Conservation (phyloP, 2,329 filamentous ascomycete genomes). For the Apiospora pterosperma region DNA sequence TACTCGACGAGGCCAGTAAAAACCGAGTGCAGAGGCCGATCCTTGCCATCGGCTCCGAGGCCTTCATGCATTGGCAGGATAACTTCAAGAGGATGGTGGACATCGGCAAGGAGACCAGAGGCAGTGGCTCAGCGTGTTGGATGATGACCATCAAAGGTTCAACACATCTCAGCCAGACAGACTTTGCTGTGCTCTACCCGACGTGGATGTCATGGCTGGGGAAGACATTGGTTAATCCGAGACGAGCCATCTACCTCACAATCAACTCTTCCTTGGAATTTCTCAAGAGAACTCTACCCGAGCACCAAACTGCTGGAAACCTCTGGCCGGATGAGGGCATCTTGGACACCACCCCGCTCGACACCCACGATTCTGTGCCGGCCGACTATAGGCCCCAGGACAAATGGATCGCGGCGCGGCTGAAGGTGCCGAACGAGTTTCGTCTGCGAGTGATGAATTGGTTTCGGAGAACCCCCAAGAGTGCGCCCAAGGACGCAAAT, state of each 20-base stretch:
- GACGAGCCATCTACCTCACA: constrained; percentile 60
- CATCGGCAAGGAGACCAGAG: constrained; percentile 53
- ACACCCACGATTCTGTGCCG: constrained; percentile 37
- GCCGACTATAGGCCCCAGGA: constrained; percentile 51
- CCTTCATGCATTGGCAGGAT: constrained; percentile 66
- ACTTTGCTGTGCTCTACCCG: constrained; percentile 64
- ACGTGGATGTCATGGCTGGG: constrained; percentile 54
- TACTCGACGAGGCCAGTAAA: constrained; percentile 37
- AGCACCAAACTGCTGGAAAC: constrained; percentile 43
- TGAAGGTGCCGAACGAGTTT: constrained; percentile 58
- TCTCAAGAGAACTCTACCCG: constrained; percentile 48
- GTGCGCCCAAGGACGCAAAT: constrained; percentile 32
- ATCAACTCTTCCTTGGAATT: constrained; percentile 62
- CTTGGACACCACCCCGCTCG: constrained; percentile 38
- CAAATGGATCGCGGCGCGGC: constrained; percentile 54
- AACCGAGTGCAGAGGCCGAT: constrained; percentile 50
- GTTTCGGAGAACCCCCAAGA: constrained; percentile 36
- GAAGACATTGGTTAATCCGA: constrained; percentile 62
- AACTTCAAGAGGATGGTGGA: constrained; percentile 58
- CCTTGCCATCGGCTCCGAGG: constrained; percentile 63
- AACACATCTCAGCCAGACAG: constrained; percentile 63
- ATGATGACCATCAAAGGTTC: constrained; percentile 55
- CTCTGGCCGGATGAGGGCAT: constrained; percentile 52
- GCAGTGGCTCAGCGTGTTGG: constrained; percentile 43
- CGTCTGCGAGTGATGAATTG: constrained; percentile 43